Percentiles rank a stretch among this genome's conserved stretches.
Evolutionary conservation across 306 rosid species (phyloP).

Genomic region (Castanea sativa): DNA sequence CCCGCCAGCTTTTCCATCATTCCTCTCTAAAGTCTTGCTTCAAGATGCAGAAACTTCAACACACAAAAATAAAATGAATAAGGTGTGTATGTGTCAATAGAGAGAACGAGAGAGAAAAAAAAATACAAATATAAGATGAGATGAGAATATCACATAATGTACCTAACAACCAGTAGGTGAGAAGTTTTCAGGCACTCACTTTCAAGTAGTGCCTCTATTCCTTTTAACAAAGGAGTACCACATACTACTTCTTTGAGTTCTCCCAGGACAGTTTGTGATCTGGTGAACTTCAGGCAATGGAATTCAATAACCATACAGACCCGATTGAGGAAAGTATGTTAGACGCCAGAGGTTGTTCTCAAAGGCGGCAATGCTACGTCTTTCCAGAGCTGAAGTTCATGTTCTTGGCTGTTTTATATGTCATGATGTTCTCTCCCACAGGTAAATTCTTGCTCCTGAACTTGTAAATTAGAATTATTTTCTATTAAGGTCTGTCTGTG

Average conservation of each 20-base stretch:
- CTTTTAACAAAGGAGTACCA: slow-evolving; percentile 18
- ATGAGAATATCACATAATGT: slow-evolving; percentile 13
- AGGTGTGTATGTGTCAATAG: slow-evolving; percentile 9
- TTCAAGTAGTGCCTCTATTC: not conserved
- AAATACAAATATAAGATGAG: not conserved
- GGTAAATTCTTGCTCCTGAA: slow-evolving; percentile 27
- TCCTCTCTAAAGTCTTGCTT: slow-evolving; percentile 24
- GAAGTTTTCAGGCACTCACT: slow-evolving; percentile 7
- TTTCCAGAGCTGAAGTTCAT: slow-evolving; percentile 24
- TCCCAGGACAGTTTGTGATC: slow-evolving; percentile 11
- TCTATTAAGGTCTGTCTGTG: not conserved
- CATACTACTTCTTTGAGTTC: not conserved
- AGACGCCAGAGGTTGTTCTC: not conserved
- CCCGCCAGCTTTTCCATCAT: slow-evolving; percentile 28
- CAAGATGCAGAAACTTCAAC: slow-evolving; percentile 24
- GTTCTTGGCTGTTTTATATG: slow-evolving; percentile 35
- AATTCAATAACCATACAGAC: not conserved
- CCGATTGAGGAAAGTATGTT: not conserved
- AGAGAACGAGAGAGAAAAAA: slow-evolving; percentile 28
- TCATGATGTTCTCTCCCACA: slow-evolving; percentile 37
- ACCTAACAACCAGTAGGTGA: slow-evolving; percentile 35
- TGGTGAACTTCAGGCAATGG: slow-evolving; percentile 31
- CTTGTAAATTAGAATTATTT: not conserved
- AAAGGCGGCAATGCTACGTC: not conserved
- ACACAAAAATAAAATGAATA: slow-evolving; percentile 8